phyloP scores from a whole-genome alignment of 2,329 filamentous ascomycete species.

The Fusarium guadeloupense region DNA sequence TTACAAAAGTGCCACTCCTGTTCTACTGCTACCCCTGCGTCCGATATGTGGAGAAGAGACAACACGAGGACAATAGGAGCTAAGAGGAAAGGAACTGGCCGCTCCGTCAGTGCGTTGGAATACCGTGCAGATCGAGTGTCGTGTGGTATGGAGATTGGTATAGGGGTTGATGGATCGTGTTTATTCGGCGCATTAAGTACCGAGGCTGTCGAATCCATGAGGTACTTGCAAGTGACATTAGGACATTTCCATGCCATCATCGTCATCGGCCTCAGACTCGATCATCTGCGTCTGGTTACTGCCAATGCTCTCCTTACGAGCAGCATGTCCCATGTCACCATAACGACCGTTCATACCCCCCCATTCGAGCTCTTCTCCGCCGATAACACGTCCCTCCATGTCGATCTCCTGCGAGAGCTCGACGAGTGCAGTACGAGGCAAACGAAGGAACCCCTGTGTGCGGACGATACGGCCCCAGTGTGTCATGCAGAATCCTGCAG shows the following conservation, averaged over 20 bases:
- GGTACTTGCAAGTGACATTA: constrained; percentile 35
- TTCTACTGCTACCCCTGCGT: not conserved
- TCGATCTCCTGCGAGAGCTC: constrained; percentile 95
- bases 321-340: constrained; percentile 50
- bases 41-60: not conserved
- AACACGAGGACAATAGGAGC: not conserved
- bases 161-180: not conserved
- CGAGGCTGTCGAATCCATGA: not conserved
- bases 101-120: constrained; percentile 8
- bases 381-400: constrained; percentile 88
- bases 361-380: constrained; percentile 81
- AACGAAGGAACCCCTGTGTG: constrained; percentile 82
- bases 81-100: not conserved
- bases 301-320: constrained; percentile 68
- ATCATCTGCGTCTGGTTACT: constrained; percentile 67
- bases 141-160: not conserved
- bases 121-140: constrained; percentile 14
- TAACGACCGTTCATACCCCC: constrained; percentile 58
- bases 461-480: constrained; percentile 96
- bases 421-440: constrained; percentile 82
- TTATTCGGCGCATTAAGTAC: not conserved
- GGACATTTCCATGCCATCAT: constrained; percentile 70
- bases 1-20: constrained; percentile 8
- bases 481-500: constrained; percentile 86
- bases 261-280: constrained; percentile 67